Evolutionary conservation across 148 eudicot genomes (phyloP), one percentile per base, ranked within the genome.

Genomic region (Vaccinium myrtillus): DNA sequence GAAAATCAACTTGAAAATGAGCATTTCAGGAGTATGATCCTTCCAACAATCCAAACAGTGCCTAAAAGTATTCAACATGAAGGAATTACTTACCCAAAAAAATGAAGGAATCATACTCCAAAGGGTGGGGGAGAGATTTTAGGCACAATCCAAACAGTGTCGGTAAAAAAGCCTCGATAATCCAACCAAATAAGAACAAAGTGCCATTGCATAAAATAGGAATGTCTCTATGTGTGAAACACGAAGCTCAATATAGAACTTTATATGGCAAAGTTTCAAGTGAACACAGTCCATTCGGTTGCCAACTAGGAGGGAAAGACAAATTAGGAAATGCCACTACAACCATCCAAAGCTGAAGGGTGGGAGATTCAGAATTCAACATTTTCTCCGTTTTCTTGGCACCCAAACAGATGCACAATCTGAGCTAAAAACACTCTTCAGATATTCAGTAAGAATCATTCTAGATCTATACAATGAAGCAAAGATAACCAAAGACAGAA

Each of bases 341-440:
- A 67, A 67, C 15, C 73, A 67, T 67, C 73, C 36, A 25, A 67
- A 67, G 73, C 73, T 67, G 73, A 67, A 67, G 73, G 73, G 5
- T 11, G 36, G 36, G 15, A 67, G 73, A 23, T 67, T 25, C 73
- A 67, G 30, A 27, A 27, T 27, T 54, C 58, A 54, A 2, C 14
- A 54, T 54, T 69, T 69, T 69, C 74, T 25, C 18, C 6, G 16
- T 74, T 36, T 74, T 21, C 78, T 75, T 48, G 54, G 78, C 73
- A 75, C 48, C 78, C 56, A 50, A 77, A 49, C 32, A 77, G 79
- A 77, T 77, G 79, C 53, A 49, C 50, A 49, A n/a, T 23, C 56
- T n/a, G 56, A 30, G n/a, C 61, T 78, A 53, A 27, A 30, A 78
- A 51, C 32, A 67, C 7, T 32, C 8, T 53, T 56, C 58, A 78